phyloP scores from a whole-genome alignment of 768 basidiomycete species.

The Hysterangium stoloniferum region DNA sequence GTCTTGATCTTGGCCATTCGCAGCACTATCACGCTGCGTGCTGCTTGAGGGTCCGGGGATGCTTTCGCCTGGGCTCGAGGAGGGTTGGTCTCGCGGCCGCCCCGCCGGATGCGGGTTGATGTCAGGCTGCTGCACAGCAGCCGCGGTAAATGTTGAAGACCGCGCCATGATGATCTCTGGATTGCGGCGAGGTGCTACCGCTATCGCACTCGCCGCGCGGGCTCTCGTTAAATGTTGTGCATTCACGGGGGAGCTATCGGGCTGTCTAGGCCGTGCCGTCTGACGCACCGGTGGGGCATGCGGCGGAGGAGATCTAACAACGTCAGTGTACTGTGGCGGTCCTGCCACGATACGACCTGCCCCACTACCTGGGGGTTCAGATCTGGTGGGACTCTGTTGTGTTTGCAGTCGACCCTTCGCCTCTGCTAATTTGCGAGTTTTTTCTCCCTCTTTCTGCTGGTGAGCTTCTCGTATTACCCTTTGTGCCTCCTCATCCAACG shows the following conservation, averaged over 20 bases:
- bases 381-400: background rate
- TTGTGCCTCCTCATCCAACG: background rate
- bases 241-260: too few relatives aligned
- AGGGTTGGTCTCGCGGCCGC: too few relatives aligned
- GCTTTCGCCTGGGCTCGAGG: too few relatives aligned
- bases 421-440: background rate
- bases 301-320: background rate
- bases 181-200: background rate
- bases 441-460: background rate
- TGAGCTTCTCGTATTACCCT: background rate
- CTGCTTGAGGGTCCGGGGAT: too few relatives aligned
- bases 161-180: too few relatives aligned
- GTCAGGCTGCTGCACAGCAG: background rate
- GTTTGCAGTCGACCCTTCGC: background rate
- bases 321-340: background rate
- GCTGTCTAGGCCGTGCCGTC: too few relatives aligned
- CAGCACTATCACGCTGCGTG: too few relatives aligned
- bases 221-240: background rate
- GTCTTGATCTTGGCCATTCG: too few relatives aligned
- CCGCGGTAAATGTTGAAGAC: background rate
- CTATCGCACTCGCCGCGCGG: constrained; percentile 1
- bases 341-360: background rate
- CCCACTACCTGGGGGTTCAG: background rate
- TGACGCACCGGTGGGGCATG: background rate
- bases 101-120: too few relatives aligned